A percentile compares a stretch with the other conserved stretches of the same genome.
These are phyloP conservation scores for Ogataea trehaloabstinens DNA, from an alignment of 805 yeast species.

Conservation along the genomic window DNA sequence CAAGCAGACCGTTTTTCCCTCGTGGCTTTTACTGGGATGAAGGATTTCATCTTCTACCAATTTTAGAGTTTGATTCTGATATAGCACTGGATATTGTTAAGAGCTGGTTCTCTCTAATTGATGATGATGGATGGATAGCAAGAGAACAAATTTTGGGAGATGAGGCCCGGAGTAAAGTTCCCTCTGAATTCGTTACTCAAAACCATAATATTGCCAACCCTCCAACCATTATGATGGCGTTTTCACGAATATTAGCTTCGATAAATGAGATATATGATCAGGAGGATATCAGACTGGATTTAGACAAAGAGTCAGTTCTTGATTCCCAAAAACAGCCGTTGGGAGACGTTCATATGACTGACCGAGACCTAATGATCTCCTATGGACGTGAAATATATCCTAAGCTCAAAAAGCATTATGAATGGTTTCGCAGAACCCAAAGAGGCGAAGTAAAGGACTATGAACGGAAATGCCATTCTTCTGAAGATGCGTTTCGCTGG, in stretches of 20 bases:
- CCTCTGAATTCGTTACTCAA: constrained; percentile 78
- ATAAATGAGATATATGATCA: constrained; percentile 21
- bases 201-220: constrained; percentile 92
- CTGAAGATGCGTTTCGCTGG: constrained; percentile 81
- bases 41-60: constrained; percentile 87
- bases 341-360: constrained; percentile 51
- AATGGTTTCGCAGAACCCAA: constrained; percentile 84
- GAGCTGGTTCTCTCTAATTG: constrained; percentile 86
- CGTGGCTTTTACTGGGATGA: constrained; percentile 99
- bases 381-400: constrained; percentile 74
- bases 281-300: not conserved
- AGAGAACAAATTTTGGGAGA: constrained; percentile 92
- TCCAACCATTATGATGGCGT: constrained; percentile 82
- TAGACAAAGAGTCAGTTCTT: constrained; percentile 3
- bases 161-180: constrained; percentile 87
- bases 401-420: constrained; percentile 68
- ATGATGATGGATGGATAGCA: constrained; percentile 94
- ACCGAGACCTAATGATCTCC: constrained; percentile 56
- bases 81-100: constrained; percentile 73
- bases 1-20: constrained; percentile 92
- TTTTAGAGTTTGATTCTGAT: constrained; percentile 80
- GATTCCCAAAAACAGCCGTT: constrained; percentile 30
- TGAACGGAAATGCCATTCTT: constrained; percentile 53
- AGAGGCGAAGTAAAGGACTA: constrained; percentile 70
- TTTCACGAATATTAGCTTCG: constrained; percentile 53